Conservation (phyloP, 768 basidiomycete species). For the Termitomyces sp. region DNA sequence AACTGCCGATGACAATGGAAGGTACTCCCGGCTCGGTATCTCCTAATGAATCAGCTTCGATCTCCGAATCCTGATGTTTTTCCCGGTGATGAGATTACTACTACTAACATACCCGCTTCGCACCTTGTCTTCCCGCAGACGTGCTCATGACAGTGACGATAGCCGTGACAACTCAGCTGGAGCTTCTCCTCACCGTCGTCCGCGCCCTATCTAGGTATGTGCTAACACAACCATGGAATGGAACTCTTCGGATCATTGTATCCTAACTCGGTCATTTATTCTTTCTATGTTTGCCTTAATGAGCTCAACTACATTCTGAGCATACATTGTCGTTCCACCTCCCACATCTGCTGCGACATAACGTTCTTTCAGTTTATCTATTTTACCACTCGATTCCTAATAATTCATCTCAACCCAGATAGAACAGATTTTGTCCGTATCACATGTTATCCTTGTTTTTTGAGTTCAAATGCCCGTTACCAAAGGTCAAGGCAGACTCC, state of each 20-base stretch:
- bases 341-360: neutral
- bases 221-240: neutral
- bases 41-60: neutral
- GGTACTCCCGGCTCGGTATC: neutral
- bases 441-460: too few relatives aligned
- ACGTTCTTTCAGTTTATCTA: neutral
- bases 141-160: neutral
- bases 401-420: neutral
- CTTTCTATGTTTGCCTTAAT: neutral
- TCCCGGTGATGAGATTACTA: neutral
- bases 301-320: neutral
- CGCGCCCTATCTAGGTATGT: neutral
- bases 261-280: neutral
- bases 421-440: neutral
- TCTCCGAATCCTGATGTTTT: too few relatives aligned
- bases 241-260: neutral
- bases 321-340: neutral
- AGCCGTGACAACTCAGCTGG: neutral
- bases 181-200: neutral
- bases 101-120: neutral
- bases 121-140: neutral
- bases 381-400: neutral
- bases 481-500: too few relatives aligned
- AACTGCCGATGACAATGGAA: slow-evolving; percentile 4
- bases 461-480: too few relatives aligned